phyloP scores from a whole-genome alignment of 768 basidiomycete species.

The Leccinellum albellum region DNA sequence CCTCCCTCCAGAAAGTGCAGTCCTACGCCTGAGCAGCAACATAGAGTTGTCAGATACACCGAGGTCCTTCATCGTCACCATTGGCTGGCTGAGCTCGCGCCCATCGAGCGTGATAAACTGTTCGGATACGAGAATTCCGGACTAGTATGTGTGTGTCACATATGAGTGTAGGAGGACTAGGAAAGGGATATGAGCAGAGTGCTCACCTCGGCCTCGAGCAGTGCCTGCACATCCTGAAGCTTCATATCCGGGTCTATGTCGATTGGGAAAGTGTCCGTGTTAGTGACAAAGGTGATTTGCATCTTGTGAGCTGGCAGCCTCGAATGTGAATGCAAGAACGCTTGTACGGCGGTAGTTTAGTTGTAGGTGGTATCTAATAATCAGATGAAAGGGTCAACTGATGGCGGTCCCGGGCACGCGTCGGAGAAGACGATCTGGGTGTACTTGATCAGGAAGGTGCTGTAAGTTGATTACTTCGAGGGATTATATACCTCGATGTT shows the following conservation, averaged over 20 bases:
- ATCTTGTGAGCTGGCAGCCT: conserved; percentile 27
- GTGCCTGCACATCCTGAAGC: conserved; percentile 87
- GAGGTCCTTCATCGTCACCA: conserved; percentile 63
- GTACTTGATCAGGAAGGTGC: conserved; percentile 29
- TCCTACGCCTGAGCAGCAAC: conserved; percentile 64
- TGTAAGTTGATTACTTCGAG: conserved; percentile 1
- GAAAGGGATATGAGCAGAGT: not conserved
- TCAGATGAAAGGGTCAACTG: too few species aligned
- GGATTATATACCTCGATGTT: conserved; percentile 12
- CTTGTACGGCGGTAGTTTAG: not conserved
- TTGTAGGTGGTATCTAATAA: conserved; percentile 11
- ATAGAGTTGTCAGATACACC: conserved; percentile 61
- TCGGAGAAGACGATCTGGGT: conserved; percentile 2
- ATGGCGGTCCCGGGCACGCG: too few species aligned
- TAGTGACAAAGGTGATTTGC: conserved; percentile 71
- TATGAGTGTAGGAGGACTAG: not conserved
- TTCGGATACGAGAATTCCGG: conserved; percentile 65
- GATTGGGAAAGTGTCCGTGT: conserved; percentile 58
- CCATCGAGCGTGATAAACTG: conserved; percentile 71
- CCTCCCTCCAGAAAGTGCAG: conserved; percentile 43
- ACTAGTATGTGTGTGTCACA: conserved; percentile 45
- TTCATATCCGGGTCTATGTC: conserved; percentile 92
- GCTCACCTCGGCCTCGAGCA: conserved; percentile 92
- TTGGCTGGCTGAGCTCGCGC: conserved; percentile 60
- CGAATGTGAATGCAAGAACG: not conserved